Base-by-base conservation (phyloP, 768 basidiomycete species). In the Rhodotorula diobovata region DNA sequence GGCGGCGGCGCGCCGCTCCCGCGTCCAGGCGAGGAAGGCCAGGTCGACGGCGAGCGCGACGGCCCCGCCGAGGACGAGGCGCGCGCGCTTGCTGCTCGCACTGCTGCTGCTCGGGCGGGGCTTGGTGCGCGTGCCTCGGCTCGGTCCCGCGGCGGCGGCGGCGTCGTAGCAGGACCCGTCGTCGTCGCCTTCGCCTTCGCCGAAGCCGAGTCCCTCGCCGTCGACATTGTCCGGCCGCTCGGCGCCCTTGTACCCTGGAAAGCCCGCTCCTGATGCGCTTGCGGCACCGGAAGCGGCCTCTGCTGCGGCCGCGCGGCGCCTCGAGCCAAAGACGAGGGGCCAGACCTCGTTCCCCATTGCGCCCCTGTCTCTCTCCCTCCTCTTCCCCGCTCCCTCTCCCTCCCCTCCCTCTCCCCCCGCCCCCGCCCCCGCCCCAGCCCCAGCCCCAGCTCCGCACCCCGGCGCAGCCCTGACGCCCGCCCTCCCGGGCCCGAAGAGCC, bases 11-110 rank as follows among this genome's bases (percentile, higher is more conserved):
- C 61, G 48, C 15, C 1, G 39, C 18, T 63, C 68, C 37, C 68
- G n/a, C 14, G 21, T 21, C 68, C 72, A 74, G 2, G 54, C 62
- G 2, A 74, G 37, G 28, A 30, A 70, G 8, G 61, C 72, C 15
- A 74, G 30, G 34, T 74, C 68, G 28, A 34, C 63, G 30, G 68
- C 72, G 21, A 74, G 61, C 16, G 72, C 72, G 15, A 70, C 68
- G 1, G 68, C 68, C 1, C 72, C 72, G 20, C 15, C 55, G 4
- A 70, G 35, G 39, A 74, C 68, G 8, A 41, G 46, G 28, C 48
- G 64, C 2, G 55, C 37, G 18, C 72, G 41, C 21, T 54, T 61
- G 15, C 50, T 39, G n/a, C 35, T 16, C 20, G 41, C 39, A 14
- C 39, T 39, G 39, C 43, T 32, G 45, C n/a, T 37, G 28, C 20